Evolutionary conservation across 441 rosid species (phyloP).

Genomic region (Erysimum cheiri): DNA sequence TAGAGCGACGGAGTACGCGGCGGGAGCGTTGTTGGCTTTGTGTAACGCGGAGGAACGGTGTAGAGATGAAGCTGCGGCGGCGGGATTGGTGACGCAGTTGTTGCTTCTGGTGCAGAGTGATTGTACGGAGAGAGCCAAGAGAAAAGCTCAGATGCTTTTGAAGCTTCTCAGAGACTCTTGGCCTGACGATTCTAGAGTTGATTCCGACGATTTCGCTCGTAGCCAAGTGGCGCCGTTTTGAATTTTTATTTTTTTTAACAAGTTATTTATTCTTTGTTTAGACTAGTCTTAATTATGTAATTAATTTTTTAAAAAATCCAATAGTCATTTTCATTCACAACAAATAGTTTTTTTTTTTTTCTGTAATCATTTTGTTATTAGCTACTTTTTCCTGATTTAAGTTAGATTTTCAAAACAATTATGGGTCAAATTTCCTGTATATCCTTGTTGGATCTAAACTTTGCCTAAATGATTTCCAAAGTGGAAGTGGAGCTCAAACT

Average conservation of each 20-base stretch:
- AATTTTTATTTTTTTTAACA: constrained; percentile 14
- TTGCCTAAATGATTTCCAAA: no score
- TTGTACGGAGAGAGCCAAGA: constrained; percentile 91
- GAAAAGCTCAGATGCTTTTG: constrained; percentile 84
- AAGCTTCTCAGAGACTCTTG: constrained; percentile 85
- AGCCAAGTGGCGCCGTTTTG: constrained; percentile 80
- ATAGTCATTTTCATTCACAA: background rate
- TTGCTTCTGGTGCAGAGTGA: constrained; percentile 87
- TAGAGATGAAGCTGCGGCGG: constrained; percentile 81
- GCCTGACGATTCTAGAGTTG: constrained; percentile 71
- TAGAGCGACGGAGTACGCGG: constrained; percentile 93
- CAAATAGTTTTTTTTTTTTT: no score
- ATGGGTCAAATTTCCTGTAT: no score
- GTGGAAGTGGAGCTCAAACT: no score
- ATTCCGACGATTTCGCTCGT: constrained; percentile 72
- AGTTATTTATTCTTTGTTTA: constrained; percentile 18
- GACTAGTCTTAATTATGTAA: constrained; percentile 31
- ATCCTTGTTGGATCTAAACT: no score
- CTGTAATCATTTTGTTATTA: no score
- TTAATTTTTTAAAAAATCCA: background rate
- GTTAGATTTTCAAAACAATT: no score
- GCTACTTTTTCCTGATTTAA: no score
- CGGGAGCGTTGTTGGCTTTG: constrained; percentile 75
- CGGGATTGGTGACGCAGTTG: constrained; percentile 80
- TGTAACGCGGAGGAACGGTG: constrained; percentile 73